These are phyloP conservation scores for Penicillium coprophilum DNA, from an alignment of 495 filamentous ascomycete genomes.

Conservation along the genomic window DNA sequence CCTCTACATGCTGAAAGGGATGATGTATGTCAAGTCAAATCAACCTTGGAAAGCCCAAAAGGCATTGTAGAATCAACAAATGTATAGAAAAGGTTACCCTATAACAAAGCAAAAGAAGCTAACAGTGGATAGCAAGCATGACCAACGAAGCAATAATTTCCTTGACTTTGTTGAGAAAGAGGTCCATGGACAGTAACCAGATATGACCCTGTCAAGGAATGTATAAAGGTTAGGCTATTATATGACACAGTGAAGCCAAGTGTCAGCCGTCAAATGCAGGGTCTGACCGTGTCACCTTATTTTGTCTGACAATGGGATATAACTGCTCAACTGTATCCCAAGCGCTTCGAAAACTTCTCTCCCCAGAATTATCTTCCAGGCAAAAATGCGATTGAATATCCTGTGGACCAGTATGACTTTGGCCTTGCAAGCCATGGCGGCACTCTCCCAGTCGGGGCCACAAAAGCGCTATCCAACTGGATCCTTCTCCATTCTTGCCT, in stretches of 20 bases:
- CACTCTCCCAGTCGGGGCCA: constrained; percentile 2
- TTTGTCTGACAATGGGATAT: neutral
- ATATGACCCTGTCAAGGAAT: neutral
- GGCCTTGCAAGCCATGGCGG: constrained; percentile 5
- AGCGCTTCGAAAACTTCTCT: neutral
- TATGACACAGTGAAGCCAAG: neutral
- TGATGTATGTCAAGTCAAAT: too few relatives aligned
- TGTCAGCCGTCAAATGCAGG: neutral
- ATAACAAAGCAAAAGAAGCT: too few relatives aligned
- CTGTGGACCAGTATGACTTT: constrained; percentile 7
- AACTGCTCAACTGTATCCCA: neutral
- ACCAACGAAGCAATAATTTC: too few relatives aligned
- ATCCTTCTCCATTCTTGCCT: constrained; percentile 23
- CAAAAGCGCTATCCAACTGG: constrained; percentile 22
- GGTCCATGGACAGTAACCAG: too few relatives aligned
- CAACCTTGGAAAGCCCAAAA: too few relatives aligned
- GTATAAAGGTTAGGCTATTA: neutral
- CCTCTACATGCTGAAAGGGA: too few relatives aligned
- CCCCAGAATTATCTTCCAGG: neutral
- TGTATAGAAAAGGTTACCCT: too few relatives aligned
- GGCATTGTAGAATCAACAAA: too few relatives aligned
- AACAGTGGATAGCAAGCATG: too few relatives aligned
- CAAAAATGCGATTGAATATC: constrained; percentile 16
- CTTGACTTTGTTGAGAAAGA: too few relatives aligned
- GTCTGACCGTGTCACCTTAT: neutral